Evolutionary conservation across 805 yeast genomes (phyloP), one percentile per base, ranked within the genome.

Genomic region (Debaryomyces maramus): DNA sequence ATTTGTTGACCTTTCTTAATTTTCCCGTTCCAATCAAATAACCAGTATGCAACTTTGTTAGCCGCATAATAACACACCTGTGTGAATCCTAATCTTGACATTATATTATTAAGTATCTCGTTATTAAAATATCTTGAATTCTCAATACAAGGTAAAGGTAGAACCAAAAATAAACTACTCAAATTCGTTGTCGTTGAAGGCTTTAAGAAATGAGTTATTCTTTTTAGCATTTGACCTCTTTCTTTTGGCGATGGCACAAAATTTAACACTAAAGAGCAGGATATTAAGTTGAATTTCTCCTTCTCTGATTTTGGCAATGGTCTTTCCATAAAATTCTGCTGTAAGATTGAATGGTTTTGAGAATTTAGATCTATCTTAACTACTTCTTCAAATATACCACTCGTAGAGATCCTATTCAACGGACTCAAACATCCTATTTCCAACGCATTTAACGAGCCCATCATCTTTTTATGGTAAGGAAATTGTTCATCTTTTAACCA

Each of bases 391-490:
- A 85, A 85, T 3, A 77, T 46, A 2, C 72, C 71, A 43, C 81
- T 64, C 2, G 78, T 79, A 3, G 91, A 78, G 3, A 89, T 84
- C 29, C 70, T 64, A 53, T 91, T 91, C 28, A 73, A 58, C 0
- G 85, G 77, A 21, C 85, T 78, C 15, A 91, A 60, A 37, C 88
- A 83, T 0, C 99, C 99, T 30, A 91, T 83, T 58, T 91, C 99
- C 20, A 91, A 66, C 0, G 95, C 85, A 15, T 31, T 51, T 4
- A 55, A 50, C 50, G 35, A 16, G 14, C 28, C 36, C 18, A n/a
- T 32, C 3, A 28, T 21, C 19, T 36, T 38, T 6, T 32, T 34
- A 2, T 26, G 31, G 29, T 52, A 34, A 20, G 16, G 32, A n/a
- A 24, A 45, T 23, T 19, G 35, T 3, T 44, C 40, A 10, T 70